These are phyloP conservation scores for Hibiscus mutabilis DNA, from an alignment of 345 rosid genomes.

Conservation along the genomic window DNA sequence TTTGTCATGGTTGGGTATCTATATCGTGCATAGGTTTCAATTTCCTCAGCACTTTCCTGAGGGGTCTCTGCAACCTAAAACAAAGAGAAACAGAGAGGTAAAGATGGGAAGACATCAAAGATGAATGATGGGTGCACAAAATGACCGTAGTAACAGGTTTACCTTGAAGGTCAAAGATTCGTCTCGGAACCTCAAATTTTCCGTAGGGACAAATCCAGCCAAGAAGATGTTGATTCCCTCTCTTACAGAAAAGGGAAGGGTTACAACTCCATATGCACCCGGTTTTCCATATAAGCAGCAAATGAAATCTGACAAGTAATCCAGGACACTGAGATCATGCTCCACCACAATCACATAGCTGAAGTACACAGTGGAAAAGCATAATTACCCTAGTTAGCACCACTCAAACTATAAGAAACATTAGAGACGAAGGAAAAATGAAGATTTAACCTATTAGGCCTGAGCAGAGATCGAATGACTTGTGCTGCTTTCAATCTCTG, in stretches of 20 bases:
- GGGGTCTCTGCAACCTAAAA: constrained; percentile 96
- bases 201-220: constrained; percentile 96
- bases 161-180: constrained; percentile 82
- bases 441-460: constrained; percentile 67
- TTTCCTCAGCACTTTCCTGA: constrained; percentile 79
- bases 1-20: constrained; percentile 87
- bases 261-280: constrained; percentile 98
- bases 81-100: neutral
- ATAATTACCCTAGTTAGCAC: neutral
- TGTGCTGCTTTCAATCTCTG: constrained; percentile 96
- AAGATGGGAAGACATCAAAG: neutral
- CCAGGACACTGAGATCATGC: constrained; percentile 97
- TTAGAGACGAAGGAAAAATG: neutral
- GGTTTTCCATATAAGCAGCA: constrained; percentile 98
- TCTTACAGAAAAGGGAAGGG: constrained; percentile 95
- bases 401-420: neutral
- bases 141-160: constrained; percentile 11
- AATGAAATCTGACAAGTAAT: constrained; percentile 87
- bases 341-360: constrained; percentile 98
- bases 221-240: constrained; percentile 91
- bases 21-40: constrained; percentile 94
- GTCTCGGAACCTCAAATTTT: constrained; percentile 86
- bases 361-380: constrained; percentile 23
- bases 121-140: neutral
- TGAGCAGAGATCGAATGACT: constrained; percentile 81